phyloP scores from a whole-genome alignment of 768 basidiomycete genomes.

The Russula ochroleuca region DNA sequence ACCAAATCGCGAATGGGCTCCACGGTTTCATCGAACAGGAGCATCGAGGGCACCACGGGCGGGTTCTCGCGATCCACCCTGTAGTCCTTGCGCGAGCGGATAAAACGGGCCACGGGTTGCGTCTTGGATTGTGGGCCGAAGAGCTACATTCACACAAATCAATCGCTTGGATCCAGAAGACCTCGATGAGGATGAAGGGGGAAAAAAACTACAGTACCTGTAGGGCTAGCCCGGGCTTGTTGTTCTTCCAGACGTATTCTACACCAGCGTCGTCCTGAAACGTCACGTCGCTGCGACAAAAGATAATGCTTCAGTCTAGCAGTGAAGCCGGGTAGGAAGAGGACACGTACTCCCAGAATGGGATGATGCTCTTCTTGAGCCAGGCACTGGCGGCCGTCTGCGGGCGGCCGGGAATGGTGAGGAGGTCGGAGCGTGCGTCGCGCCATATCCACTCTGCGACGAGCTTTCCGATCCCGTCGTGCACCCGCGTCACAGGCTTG shows the following conservation, averaged over 20 bases:
- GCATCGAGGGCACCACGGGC: slow-evolving; percentile 21
- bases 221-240: slow-evolving; percentile 17
- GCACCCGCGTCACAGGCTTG: slow-evolving; percentile 20
- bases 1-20: slow-evolving; percentile 23
- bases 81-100: slow-evolving; percentile 18
- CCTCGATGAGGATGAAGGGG: background rate
- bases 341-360: slow-evolving; percentile 20
- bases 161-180: background rate
- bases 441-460: slow-evolving; percentile 28
- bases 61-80: slow-evolving; percentile 15
- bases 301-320: background rate
- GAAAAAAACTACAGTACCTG: slow-evolving; percentile 14
- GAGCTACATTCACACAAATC: slow-evolving; percentile 1
- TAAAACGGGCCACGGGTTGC: slow-evolving; percentile 26
- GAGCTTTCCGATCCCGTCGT: slow-evolving; percentile 18
- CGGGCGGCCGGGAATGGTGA: slow-evolving; percentile 19
- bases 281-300: slow-evolving; percentile 15
- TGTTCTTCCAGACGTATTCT: slow-evolving; percentile 25
- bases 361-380: slow-evolving; percentile 27
- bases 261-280: slow-evolving; percentile 20
- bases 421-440: slow-evolving; percentile 26
- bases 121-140: slow-evolving; percentile 24
- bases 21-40: slow-evolving; percentile 21
- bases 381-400: slow-evolving; percentile 20
- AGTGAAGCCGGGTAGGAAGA: background rate